Base-by-base conservation (phyloP, 2,329 filamentous ascomycete genomes). In the Xylaria sp. region DNA sequence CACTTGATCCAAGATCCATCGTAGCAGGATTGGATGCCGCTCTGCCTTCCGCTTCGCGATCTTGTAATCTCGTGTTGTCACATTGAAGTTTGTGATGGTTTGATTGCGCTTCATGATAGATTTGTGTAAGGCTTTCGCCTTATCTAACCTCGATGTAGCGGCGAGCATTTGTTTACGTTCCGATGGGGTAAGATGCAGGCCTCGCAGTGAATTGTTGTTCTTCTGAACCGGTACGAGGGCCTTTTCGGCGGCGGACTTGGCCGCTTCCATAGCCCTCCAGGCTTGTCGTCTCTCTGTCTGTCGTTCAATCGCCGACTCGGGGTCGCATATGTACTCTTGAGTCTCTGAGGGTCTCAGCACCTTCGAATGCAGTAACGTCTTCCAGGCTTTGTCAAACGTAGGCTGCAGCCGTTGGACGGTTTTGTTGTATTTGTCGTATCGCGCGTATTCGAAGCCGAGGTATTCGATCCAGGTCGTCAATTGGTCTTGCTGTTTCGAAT, bases 401-500 rank as follows among this genome's bases (percentile, higher is more conserved):
- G 61, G 69, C 67, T 76, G 68, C 10, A 69, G 66, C 4, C 70
- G 65, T 55, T 78, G 67, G 18, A 75, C 60, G 6, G 48, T 23
- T 12, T 50, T 62, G 3, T 57, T 68, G 65, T 76, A 74, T 47
- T 50, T 50, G 59, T 74, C 74, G 42, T 70, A 51, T 27, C 25
- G n/a, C 21, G 50, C 54, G 61, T 40, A 74, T 66, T 77, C 73
- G 61, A 69, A 81, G 59, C 69, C 72, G 32, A 82, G 74, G 69
- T 79, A 82, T 70, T 83, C 81, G 60, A 82, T 79, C 81, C 81
- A 82, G 8, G 77, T 81, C 48, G 79, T 76, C 35, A 81, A 60
- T 48, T 75, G 69, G 61, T 81, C 76, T 67, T 83, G 78, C 1
- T 72, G 65, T 57, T 32, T 53, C 16, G 53, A 53, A 42, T 81